Base-by-base conservation (phyloP, 345 rosid genomes). In the Euphorbia lathyris region DNA sequence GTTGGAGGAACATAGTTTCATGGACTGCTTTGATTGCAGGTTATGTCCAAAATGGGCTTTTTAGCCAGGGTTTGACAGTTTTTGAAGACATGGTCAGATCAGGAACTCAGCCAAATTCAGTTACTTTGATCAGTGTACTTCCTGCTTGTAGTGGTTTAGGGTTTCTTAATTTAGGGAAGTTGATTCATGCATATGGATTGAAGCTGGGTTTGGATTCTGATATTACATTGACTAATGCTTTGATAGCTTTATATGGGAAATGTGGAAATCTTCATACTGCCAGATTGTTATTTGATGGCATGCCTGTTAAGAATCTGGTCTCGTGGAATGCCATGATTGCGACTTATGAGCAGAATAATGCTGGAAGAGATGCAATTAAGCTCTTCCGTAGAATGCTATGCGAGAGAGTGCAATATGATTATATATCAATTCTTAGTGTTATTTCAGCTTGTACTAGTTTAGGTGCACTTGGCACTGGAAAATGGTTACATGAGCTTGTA, bases 401-500 rank as follows among this genome's bases (percentile, higher is more conserved):
- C 25, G 36, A 45, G 38, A 64, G 19, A 52, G 67, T 64, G 67
- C 13, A 64, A 43, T 64, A 25, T 45, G 38, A 64, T 43, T 64
- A 64, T 64, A 64, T 64, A 64, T 43, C 55, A 45, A 26, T 64
- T 27, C 36, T 64, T 13, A 64, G 67, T 43, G 67, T 43, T 25
- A 64, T 64, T 38, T 64, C 67, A 23, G 67, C 67, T 42, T 64
- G 55, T 64, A 43, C 38, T 43, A 43, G 67, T 22, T 43, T 64
- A 45, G 67, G 55, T 23, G 67, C 36, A 64, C 67, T 64, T 25
- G 53, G 34, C 42, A 40, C 27, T 13, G 67, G 67, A 63, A 63
- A 63, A 63, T 63, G 67, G 67, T 25, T 64, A n/a, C 67, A 43
- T 26, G 67, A 64, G 53, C 67, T 64, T 64, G 22, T 43, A 36